phyloP scores from a whole-genome alignment of 805 yeast species.

The Nakazawaea wickerhamii region DNA sequence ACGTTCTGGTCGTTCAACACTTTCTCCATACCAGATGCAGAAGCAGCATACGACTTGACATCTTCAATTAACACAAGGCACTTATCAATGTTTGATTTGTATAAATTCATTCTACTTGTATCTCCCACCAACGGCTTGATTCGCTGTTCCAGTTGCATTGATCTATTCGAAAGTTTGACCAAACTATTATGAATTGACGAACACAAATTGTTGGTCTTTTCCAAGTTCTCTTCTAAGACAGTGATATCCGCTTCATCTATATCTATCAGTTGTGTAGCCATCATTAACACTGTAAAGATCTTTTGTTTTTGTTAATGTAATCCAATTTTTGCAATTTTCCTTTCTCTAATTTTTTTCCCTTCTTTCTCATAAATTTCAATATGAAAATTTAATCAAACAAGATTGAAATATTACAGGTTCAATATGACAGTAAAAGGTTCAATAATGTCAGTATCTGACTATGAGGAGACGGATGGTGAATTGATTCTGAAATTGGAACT shows the following conservation, averaged over 20 bases:
- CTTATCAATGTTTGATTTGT: slow-evolving; percentile 53
- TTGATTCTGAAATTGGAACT: slow-evolving; percentile 1
- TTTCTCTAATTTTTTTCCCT: background rate
- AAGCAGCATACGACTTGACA: slow-evolving; percentile 43
- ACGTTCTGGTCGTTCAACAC: slow-evolving; percentile 17
- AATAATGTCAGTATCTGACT: too few species aligned
- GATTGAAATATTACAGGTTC: too few species aligned
- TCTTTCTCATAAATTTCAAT: background rate
- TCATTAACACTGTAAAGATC: too few species aligned
- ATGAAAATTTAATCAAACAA: too few species aligned
- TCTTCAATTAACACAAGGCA: slow-evolving; percentile 43
- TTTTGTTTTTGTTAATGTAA: background rate
- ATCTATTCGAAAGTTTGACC: slow-evolving; percentile 43
- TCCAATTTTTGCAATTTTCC: background rate
- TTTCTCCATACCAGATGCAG: slow-evolving; percentile 35
- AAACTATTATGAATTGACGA: slow-evolving; percentile 50
- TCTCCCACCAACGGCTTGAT: slow-evolving; percentile 69
- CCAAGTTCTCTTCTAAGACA: slow-evolving; percentile 69
- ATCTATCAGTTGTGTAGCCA: slow-evolving; percentile 31
- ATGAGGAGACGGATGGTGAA: background rate
- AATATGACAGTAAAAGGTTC: too few species aligned
- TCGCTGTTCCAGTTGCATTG: slow-evolving; percentile 52
- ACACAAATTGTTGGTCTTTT: slow-evolving; percentile 52
- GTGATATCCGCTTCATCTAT: slow-evolving; percentile 80
- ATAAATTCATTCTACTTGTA: slow-evolving; percentile 49